Base-by-base conservation (phyloP, 805 yeast species). In the Candida coquimbonensis region DNA sequence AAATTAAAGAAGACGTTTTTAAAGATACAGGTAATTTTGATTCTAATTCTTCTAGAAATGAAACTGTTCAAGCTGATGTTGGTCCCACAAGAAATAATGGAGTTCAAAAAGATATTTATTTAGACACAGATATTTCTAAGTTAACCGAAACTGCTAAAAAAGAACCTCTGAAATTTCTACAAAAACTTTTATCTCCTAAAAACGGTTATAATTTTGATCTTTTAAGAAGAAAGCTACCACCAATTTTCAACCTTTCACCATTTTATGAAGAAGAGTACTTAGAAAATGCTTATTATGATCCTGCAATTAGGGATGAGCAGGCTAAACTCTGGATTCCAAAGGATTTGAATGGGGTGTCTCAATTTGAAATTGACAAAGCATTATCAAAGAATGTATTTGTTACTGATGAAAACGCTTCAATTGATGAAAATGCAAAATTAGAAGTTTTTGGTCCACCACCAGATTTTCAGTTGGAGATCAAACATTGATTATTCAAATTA, bases 311-410 rank as follows among this genome's bases (percentile, higher is more conserved):
- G n/a, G 81, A 71, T 31, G 73, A 66, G 8, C 78, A 68, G 49
- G 87, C 88, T 29, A 74, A 74, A 46, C 68, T 83, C 42, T 86
- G 95, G 95, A 68, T 84, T 50, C 79, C 84, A 38, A 74, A 68
- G 53, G 95, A 86, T 62, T 67, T 74, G 7, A 65, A 80, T 68
- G 91, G 93, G 6, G 69, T 86, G 44, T 74, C 86, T 16, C 73
- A 74, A 42, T 71, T 74, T 47, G 81, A 83, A 58, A 74, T 80
- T 50, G 67, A 67, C 33, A 73, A 73, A 51, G 80, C 85, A 12
- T 3, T n/a, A 4, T 63, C 71, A n/a, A 79, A 75, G 27, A 70
- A 70, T 40, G 75, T 82, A 24, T 70, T 71, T 48, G 80, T 81
- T 7, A 65, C 71, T 36, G 82, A 83, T 57, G 79, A 69, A 16